Conservation (phyloP, 2,329 filamentous ascomycete genomes). For the Rutstroemia sp. region DNA sequence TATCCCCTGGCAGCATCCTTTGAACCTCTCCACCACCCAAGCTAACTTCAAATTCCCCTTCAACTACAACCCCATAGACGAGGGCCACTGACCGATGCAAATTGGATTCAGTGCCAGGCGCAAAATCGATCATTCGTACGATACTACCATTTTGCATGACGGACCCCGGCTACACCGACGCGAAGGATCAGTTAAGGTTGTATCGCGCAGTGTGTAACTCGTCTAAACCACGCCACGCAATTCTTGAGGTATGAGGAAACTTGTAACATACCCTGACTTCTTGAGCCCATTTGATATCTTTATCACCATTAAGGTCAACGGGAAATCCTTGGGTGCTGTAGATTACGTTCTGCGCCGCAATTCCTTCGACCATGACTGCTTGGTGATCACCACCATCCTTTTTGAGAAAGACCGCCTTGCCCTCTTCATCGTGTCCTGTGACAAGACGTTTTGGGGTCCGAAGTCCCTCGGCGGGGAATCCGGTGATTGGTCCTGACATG, state of each 20-base stretch:
- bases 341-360: conserved; percentile 5
- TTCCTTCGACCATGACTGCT: conserved; percentile 6
- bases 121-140: conserved; percentile 13
- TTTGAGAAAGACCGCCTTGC: conserved; percentile 12
- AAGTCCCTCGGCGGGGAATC: not conserved
- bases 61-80: conserved; percentile 11
- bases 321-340: conserved; percentile 11
- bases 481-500: not conserved
- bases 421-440: conserved; percentile 11
- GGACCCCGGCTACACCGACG: no score
- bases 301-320: conserved; percentile 10
- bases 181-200: not conserved
- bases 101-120: conserved; percentile 1
- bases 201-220: conserved; percentile 9
- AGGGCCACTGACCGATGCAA: conserved; percentile 10
- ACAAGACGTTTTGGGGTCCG: conserved; percentile 12
- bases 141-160: conserved; percentile 4
- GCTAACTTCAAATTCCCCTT: conserved; percentile 10
- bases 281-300: conserved; percentile 8
- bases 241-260: not conserved
- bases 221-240: not conserved
- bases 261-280: not conserved
- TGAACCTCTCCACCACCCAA: conserved; percentile 11
- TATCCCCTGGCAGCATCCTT: conserved; percentile 9
- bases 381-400: conserved; percentile 19